Conservation (phyloP, 768 basidiomycete genomes). For the Suillus subalutaceus region DNA sequence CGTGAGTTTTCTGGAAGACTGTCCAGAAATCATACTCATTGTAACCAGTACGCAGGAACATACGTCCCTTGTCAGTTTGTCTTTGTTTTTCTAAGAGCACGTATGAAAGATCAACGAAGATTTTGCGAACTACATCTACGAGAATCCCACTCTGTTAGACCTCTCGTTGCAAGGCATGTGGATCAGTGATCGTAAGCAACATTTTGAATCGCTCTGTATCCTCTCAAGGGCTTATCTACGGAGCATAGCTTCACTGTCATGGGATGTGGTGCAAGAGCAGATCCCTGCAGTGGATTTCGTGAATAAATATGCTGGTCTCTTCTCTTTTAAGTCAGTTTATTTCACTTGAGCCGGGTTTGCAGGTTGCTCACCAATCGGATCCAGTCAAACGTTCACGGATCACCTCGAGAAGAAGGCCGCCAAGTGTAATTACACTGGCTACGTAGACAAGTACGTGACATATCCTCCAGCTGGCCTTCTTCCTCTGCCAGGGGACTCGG, state of each 20-base stretch:
- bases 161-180: constrained; percentile 71
- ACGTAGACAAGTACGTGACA: constrained; percentile 61
- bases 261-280: constrained; percentile 64
- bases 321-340: constrained; percentile 65
- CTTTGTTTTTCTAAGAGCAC: background rate
- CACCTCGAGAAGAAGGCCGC: constrained; percentile 55
- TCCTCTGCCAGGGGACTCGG: constrained; percentile 66
- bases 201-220: background rate
- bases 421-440: constrained; percentile 65
- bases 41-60: constrained; percentile 67
- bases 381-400: constrained; percentile 64
- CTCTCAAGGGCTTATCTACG: background rate
- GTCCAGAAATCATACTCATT: background rate
- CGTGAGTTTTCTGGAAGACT: constrained; percentile 43
- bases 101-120: constrained; percentile 41
- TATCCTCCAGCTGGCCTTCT: constrained; percentile 70
- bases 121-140: constrained; percentile 75
- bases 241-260: constrained; percentile 55
- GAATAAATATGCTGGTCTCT: constrained; percentile 69
- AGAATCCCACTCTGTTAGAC: constrained; percentile 52
- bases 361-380: background rate
- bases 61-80: constrained; percentile 57
- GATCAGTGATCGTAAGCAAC: constrained; percentile 66
- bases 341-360: background rate
- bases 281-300: constrained; percentile 78